Percentiles rank a stretch among this genome's conserved stretches.
Evolutionary conservation across 768 basidiomycete species (phyloP).

Genomic region (Agrocybe praecox): DNA sequence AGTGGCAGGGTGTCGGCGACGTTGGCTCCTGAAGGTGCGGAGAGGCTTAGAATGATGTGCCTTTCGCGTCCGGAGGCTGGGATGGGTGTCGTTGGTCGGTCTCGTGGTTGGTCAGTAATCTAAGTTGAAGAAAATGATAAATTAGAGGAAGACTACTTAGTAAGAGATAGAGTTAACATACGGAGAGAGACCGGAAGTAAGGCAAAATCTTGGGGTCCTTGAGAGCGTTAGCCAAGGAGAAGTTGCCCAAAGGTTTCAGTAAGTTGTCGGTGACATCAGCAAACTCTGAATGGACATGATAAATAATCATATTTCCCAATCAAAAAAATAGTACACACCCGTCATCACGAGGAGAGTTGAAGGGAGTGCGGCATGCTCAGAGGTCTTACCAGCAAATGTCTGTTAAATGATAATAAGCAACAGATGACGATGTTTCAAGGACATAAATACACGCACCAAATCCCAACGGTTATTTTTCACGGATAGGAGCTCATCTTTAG

Average conservation of each 20-base stretch:
- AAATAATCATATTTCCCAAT: neutral
- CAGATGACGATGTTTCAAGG: neutral
- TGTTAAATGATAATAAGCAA: constrained; percentile 26
- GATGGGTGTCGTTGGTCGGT: constrained; percentile 59
- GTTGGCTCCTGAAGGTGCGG: constrained; percentile 50
- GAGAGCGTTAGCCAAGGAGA: constrained; percentile 56
- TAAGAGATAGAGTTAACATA: constrained; percentile 35
- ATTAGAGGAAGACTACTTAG: constrained; percentile 5
- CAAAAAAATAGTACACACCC: constrained; percentile 37
- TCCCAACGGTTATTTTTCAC: constrained; percentile 84
- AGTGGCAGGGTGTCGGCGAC: constrained; percentile 57
- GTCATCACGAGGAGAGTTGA: constrained; percentile 74
- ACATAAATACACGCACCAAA: constrained; percentile 56
- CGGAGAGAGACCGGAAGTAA: constrained; percentile 86
- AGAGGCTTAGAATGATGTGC: constrained; percentile 73
- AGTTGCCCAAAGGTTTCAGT: constrained; percentile 57
- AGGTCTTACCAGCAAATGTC: constrained; percentile 78
- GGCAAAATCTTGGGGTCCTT: constrained; percentile 64
- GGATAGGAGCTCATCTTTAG: constrained; percentile 73
- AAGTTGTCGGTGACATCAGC: constrained; percentile 84
- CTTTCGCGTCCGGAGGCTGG: constrained; percentile 59
- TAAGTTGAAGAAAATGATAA: constrained; percentile 20
- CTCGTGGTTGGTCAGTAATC: constrained; percentile 86
- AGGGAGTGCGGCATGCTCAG: constrained; percentile 66
- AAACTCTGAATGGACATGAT: constrained; percentile 53